These are phyloP conservation scores for Amaranthus palmeri DNA, from an alignment of 148 eudicot species.

Conservation along the genomic window DNA sequence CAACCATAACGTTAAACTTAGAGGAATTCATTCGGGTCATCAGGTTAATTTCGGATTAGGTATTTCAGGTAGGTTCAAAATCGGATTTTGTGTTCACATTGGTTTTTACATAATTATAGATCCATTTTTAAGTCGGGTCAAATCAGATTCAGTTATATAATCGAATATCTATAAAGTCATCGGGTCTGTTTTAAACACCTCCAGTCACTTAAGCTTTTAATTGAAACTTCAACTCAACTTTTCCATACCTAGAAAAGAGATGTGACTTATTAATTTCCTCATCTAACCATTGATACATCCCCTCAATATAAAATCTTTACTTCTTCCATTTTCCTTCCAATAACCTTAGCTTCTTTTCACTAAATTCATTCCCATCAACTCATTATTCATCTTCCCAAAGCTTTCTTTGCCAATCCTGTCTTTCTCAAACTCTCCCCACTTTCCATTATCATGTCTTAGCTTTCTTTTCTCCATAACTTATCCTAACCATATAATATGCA, in stretches of 20 bases:
- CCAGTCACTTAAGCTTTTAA: too few relatives aligned
- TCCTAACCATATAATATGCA: not conserved
- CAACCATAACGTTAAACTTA: too few relatives aligned
- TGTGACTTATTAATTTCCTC: conserved; percentile 1
- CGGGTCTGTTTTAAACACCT: too few relatives aligned
- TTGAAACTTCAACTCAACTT: not conserved
- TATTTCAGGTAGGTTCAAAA: too few relatives aligned
- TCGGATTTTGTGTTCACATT: too few relatives aligned
- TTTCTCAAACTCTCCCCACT: conserved; percentile 17
- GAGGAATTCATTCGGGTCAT: too few relatives aligned
- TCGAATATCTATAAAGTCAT: too few relatives aligned
- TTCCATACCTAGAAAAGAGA: not conserved
- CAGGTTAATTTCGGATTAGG: too few relatives aligned
- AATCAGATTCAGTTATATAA: too few relatives aligned
- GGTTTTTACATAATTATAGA: too few relatives aligned
- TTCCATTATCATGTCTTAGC: not conserved
- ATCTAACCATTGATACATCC: not conserved
- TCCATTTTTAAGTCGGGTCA: too few relatives aligned
- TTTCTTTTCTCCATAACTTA: not conserved
- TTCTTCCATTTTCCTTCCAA: not conserved
- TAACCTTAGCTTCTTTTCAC: not conserved
- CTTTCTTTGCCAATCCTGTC: conserved; percentile 17
- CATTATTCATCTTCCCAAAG: not conserved
- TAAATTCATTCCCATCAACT: not conserved
- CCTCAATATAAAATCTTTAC: not conserved